Evolutionary conservation across 352 stramenopile genomes (phyloP).

Genomic region (Poterioochromonas sp.): DNA sequence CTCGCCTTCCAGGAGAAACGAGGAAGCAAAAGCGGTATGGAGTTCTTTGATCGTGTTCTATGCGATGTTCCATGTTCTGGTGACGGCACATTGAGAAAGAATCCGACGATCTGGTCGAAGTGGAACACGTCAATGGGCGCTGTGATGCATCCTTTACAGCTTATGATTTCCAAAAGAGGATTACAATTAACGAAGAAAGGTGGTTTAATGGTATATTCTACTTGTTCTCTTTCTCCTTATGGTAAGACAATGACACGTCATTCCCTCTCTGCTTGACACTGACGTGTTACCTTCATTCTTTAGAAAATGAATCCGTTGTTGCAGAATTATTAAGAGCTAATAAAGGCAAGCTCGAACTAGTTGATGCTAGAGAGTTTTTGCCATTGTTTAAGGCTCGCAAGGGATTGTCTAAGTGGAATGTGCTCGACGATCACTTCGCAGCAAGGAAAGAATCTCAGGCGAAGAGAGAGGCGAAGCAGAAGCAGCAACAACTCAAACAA

Average conservation of each 20-base stretch:
- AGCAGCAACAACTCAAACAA: neutral
- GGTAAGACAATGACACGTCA: neutral
- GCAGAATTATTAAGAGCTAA: slow-evolving; percentile 79
- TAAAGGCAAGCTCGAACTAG: slow-evolving; percentile 52
- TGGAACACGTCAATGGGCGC: neutral
- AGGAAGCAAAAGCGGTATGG: neutral
- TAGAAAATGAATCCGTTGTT: slow-evolving; percentile 99
- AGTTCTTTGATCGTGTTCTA: slow-evolving; percentile 93
- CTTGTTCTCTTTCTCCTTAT: slow-evolving; percentile 73
- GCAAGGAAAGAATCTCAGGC: neutral
- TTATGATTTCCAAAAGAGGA: slow-evolving; percentile 22
- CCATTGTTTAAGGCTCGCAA: neutral
- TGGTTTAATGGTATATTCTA: slow-evolving; percentile 88
- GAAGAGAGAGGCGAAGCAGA: neutral
- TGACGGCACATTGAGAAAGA: slow-evolving; percentile 80
- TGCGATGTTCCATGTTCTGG: slow-evolving; percentile 94
- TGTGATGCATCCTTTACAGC: neutral
- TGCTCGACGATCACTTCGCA: neutral
- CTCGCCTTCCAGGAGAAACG: neutral
- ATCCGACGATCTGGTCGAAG: neutral
- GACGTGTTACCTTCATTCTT: slow-evolving; percentile 55
- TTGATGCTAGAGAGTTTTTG: slow-evolving; percentile 26
- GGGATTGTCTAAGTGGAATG: neutral
- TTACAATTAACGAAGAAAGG: slow-evolving; percentile 51
- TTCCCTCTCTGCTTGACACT: no score